Evolutionary conservation across 768 basidiomycete genomes (phyloP).

Genomic region (Suillus occidentalis): DNA sequence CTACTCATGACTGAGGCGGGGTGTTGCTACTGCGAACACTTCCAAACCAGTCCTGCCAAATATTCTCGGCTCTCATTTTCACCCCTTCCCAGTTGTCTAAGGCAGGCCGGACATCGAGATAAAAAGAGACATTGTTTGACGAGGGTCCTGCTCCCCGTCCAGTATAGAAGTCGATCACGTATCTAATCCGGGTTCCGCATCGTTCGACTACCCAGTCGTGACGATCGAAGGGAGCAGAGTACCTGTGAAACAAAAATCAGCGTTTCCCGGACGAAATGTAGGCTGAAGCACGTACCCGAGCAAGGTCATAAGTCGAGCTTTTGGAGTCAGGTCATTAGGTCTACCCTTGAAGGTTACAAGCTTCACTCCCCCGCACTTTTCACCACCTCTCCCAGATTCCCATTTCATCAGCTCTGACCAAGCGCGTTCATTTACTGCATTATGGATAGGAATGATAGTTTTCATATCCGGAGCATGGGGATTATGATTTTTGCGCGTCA

Average conservation of each 20-base stretch:
- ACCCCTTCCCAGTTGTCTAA: constrained; percentile 94
- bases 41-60: constrained; percentile 44
- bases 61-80: constrained; percentile 69
- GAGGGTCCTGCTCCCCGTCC: constrained; percentile 55
- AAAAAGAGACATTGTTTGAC: constrained; percentile 73
- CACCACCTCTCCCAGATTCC: constrained; percentile 81
- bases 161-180: constrained; percentile 98
- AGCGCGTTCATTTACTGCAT: constrained; percentile 95
- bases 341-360: constrained; percentile 90
- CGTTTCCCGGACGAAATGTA: neutral
- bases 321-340: constrained; percentile 76
- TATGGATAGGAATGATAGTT: constrained; percentile 96
- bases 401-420: constrained; percentile 83
- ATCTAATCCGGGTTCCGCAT: constrained; percentile 85
- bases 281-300: constrained; percentile 64
- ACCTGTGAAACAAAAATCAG: constrained; percentile 47
- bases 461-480: constrained; percentile 90
- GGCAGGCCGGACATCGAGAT: constrained; percentile 92
- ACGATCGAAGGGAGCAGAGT: constrained; percentile 91
- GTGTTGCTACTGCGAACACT: constrained; percentile 19
- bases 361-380: constrained; percentile 76
- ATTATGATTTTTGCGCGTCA: constrained; percentile 91
- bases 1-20: constrained; percentile 13
- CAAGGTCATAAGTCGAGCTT: constrained; percentile 78
- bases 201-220: constrained; percentile 98